Evolutionary conservation across 495 filamentous ascomycete species (phyloP), one percentile per base, ranked within the genome.

Genomic region (Mycothermus thermophilus): DNA sequence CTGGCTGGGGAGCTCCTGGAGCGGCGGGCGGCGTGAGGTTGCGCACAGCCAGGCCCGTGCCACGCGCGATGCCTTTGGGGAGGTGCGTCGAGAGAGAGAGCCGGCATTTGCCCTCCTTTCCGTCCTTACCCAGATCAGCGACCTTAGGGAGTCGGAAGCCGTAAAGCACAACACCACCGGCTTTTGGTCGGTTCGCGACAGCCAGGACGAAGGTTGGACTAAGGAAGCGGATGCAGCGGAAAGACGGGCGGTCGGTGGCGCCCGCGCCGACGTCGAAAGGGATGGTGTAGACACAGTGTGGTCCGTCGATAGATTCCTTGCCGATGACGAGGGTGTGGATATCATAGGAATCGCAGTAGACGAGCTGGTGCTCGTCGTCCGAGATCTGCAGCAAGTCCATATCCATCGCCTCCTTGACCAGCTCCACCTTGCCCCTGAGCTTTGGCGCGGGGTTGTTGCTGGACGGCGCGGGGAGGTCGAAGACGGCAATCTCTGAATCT

Each of bases 311-410:
- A 20, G 62, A 48, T 20, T 63, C 67, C 41, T 64, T 60, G 25
- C 60, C 51, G 18, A 77, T 58, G 29, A 63, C 60, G 30, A 69
- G 48, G 16, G 69, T 50, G 52, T 60, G 81, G 25, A 97, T 68
- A 39, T 90, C 75, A 48, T 77, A 62, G 33, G 79, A 77, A 35
- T 82, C 80, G 47, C 82, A 92, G 57, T 90, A 95, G 4, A 77
- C 78, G 32, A 85, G 61, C 20, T 75, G 64, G 52, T 80, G 86
- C 24, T 67, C 68, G 15, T 70, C 69, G 14, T 64, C 55, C 19
- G 62, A 64, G 10, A 63, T 66, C 41, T 74, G 72, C 14, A 72
- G 61, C 21, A 92, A 71, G 52, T 93, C 86, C 30, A 92, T 45
- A 60, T 95, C 90, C 52, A 74, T 78, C 15, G 78, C 82, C 59